Evolutionary conservation across 1,284 basidiomycete species (phyloP).

Genomic region (Coriolopsis trogii): DNA sequence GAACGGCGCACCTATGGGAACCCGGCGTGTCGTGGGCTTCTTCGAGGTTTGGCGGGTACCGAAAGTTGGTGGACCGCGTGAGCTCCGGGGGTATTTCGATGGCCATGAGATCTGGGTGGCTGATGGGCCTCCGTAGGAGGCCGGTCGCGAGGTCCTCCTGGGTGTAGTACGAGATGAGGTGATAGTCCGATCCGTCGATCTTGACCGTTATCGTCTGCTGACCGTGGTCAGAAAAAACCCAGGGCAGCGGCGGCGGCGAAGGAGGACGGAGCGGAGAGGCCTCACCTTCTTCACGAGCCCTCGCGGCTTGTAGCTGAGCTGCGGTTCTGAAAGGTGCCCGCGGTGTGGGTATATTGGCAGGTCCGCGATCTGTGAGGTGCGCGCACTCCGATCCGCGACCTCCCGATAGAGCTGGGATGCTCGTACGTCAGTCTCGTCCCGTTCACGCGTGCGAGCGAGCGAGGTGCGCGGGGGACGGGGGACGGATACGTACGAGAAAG

Average conservation of each 20-base stretch:
- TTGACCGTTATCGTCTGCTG: slow-evolving; percentile 78
- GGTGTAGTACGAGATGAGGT: slow-evolving; percentile 81
- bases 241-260: no score
- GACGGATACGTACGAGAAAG: slow-evolving; percentile 61
- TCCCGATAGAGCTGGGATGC: slow-evolving; percentile 81
- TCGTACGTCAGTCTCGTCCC: no score
- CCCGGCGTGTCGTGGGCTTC: slow-evolving; percentile 53
- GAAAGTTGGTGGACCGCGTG: slow-evolving; percentile 71
- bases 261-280: slow-evolving; percentile 4
- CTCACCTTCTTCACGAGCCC: slow-evolving; percentile 75
- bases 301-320: slow-evolving; percentile 68
- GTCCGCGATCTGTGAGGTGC: slow-evolving; percentile 33
- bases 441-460: not conserved
- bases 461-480: slow-evolving; percentile 11
- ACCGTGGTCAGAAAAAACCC: slow-evolving; percentile 3
- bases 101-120: slow-evolving; percentile 63
- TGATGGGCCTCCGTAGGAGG: slow-evolving; percentile 62
- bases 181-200: slow-evolving; percentile 74
- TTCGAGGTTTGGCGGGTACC: slow-evolving; percentile 72
- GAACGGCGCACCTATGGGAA: slow-evolving; percentile 53
- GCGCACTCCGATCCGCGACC: slow-evolving; percentile 63
- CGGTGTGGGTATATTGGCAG: slow-evolving; percentile 25
- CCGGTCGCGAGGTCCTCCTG: slow-evolving; percentile 73
- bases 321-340: slow-evolving; percentile 41
- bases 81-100: slow-evolving; percentile 70